Evolutionary conservation across 1,139 yeast genomes (phyloP), one percentile per base, ranked within the genome.

Genomic region (Trichomonascaceae sp.): DNA sequence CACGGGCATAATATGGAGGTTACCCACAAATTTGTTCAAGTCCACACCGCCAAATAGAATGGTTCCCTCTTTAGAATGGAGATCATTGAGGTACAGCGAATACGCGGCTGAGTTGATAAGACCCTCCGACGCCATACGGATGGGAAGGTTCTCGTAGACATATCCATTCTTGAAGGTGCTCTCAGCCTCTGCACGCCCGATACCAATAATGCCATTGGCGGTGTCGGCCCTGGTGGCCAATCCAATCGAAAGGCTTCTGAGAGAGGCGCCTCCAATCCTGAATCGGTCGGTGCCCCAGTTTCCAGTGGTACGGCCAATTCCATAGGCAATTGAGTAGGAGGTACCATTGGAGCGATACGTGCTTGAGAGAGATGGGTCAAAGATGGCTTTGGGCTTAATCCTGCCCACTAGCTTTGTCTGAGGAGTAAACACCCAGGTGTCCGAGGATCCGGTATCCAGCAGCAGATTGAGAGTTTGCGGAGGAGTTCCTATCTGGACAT

Each of bases 361-460:
- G 18, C 26, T 32, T 4, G 52, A 43, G 18, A 39, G 36, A 20
- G 43, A 33, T 4, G 46, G 52, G 22, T 47, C 48, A 29, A 44
- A 57, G 47, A 72, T 75, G 4, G 67, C 43, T 3, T 43, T 38
- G 5, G 53, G 48, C 29, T 38, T 42, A 13, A 28, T 30, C 18
- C 41, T 40, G 13, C 50, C 46, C 13, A 35, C 26, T 29, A 42
- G 42, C 31, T 41, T 35, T 11, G 57, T 59, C 3, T 38, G 35
- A 5, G 50, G 46, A 20, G 54, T 48, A 43, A 55, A 56, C 11
- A 76, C 68, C 84, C 84, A 76, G 38, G 76, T 60, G 51, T 77
- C 85, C 2, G 81, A 65, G 2, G 82, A 74, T 1, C 85, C 85
- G 4, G 85, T 75, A 47, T 77, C 87, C 28, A 77, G 53, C 14